phyloP scores from a whole-genome alignment of 805 yeast genomes.

The Kodamaea nitidulidarum region DNA sequence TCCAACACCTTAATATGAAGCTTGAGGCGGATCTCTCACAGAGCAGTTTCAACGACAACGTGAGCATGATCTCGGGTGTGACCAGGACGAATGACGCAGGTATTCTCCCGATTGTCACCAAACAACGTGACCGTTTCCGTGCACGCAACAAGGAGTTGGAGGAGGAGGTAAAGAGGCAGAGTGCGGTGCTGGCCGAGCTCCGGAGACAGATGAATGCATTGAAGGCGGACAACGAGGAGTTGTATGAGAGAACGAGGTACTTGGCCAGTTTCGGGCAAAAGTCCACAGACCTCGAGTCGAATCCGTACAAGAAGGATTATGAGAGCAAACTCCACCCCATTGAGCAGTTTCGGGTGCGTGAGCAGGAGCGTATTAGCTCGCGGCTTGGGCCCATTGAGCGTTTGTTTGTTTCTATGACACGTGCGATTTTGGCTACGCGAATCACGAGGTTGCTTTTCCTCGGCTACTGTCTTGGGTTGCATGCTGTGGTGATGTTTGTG shows the following conservation, averaged over 20 bases:
- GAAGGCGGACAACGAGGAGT: constrained; percentile 69
- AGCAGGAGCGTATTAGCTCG: constrained; percentile 69
- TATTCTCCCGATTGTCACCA: constrained; percentile 81
- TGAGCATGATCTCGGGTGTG: constrained; percentile 64
- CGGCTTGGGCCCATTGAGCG: constrained; percentile 75
- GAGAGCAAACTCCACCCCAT: constrained; percentile 81
- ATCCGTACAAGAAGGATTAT: constrained; percentile 54
- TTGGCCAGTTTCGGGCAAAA: constrained; percentile 45
- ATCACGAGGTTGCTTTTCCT: constrained; percentile 69
- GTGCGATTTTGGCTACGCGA: constrained; percentile 71
- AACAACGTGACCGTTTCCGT: constrained; percentile 92
- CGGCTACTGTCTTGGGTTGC: constrained; percentile 70
- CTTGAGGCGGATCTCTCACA: constrained; percentile 72
- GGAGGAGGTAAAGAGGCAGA: constrained; percentile 64
- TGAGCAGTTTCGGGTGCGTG: constrained; percentile 74
- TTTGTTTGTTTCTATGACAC: constrained; percentile 65
- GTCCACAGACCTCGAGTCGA: constrained; percentile 47
- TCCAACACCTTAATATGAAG: constrained; percentile 49
- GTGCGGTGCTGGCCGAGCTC: constrained; percentile 51
- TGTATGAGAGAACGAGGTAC: constrained; percentile 75
- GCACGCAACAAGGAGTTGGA: constrained; percentile 80
- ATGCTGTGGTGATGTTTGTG: constrained; percentile 64
- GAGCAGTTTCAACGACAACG: constrained; percentile 53
- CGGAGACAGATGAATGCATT: constrained; percentile 60
- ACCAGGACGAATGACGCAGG: constrained; percentile 31